These are phyloP conservation scores for Taphrina populina DNA, from an alignment of 1,139 yeast species.

Conservation along the genomic window DNA sequence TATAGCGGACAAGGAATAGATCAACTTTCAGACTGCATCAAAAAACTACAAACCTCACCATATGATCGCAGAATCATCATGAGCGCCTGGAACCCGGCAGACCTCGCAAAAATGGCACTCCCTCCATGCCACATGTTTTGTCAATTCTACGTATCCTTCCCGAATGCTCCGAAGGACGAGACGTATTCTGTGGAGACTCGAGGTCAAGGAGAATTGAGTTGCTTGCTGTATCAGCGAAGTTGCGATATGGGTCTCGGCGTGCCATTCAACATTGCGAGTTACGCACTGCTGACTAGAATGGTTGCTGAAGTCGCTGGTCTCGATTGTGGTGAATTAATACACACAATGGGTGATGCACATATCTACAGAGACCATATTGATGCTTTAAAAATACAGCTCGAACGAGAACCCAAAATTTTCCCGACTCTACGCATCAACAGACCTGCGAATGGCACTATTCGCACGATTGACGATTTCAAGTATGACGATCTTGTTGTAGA, in stretches of 20 bases:
- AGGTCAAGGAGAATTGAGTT: constrained; percentile 67
- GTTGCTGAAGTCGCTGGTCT: constrained; percentile 89
- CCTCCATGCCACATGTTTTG: constrained; percentile 98
- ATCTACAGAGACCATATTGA: constrained; percentile 90
- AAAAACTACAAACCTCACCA: constrained; percentile 80
- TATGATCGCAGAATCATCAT: constrained; percentile 89
- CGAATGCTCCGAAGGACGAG: constrained; percentile 46
- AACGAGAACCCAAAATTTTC: constrained; percentile 70
- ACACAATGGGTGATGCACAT: constrained; percentile 95
- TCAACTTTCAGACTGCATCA: constrained; percentile 76
- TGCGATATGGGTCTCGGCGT: constrained; percentile 99
- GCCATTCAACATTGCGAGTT: constrained; percentile 96
- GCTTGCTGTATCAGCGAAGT: constrained; percentile 91
- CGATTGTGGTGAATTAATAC: constrained; percentile 93
- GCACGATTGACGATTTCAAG: constrained; percentile 76
- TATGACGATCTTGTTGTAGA: constrained; percentile 80
- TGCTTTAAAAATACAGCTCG: constrained; percentile 75
- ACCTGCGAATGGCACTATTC: constrained; percentile 50
- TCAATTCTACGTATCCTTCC: constrained; percentile 87
- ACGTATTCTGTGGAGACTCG: constrained; percentile 41
- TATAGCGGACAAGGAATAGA: constrained; percentile 86
- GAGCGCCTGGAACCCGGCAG: constrained; percentile 99
- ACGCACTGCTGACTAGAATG: constrained; percentile 88
- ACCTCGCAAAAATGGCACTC: constrained; percentile 85
- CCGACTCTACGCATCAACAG: constrained; percentile 74